Conservation (phyloP, 352 stramenopile genomes). For the Salisapilia sapeloensis region DNA sequence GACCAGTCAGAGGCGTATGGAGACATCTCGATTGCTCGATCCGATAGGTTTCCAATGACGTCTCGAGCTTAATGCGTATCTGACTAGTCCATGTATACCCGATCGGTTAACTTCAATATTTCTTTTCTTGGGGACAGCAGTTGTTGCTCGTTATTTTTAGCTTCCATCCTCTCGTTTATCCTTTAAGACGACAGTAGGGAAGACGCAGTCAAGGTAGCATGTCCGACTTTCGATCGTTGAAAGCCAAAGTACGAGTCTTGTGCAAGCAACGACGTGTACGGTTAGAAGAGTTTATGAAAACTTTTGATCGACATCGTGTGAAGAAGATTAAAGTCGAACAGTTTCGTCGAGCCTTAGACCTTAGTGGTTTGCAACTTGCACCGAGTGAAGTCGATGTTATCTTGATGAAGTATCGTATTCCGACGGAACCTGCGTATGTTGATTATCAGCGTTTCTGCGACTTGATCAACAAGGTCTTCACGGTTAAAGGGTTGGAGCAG, state of each 20-base stretch:
- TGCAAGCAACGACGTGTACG: conserved; percentile 74
- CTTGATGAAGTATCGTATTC: conserved; percentile 45
- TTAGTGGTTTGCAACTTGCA: conserved; percentile 48
- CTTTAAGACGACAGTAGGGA: no score
- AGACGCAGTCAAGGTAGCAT: no score
- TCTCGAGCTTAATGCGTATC: no score
- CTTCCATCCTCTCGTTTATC: no score
- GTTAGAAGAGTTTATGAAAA: conserved; percentile 80
- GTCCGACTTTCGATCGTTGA: conserved; percentile 63
- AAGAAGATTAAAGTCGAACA: conserved; percentile 73
- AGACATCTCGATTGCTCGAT: conserved; percentile 88
- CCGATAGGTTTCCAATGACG: no score
- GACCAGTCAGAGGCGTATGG: conserved; percentile 86
- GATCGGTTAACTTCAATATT: no score
- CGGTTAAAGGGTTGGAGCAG: conserved; percentile 49
- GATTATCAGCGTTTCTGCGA: conserved; percentile 74
- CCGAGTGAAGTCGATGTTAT: conserved; percentile 30
- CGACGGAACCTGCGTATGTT: conserved; percentile 38
- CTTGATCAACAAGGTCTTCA: conserved; percentile 74
- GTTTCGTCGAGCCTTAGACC: conserved; percentile 64
- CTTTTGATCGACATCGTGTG: conserved; percentile 66
- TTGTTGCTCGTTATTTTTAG: no score
- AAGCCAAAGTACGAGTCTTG: conserved; percentile 56
- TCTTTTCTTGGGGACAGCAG: no score
- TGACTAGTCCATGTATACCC: no score